Percentiles rank a stretch among this genome's conserved stretches.
phyloP scores from a whole-genome alignment of 2,329 filamentous ascomycete species.

The Paraphoma sp. region DNA sequence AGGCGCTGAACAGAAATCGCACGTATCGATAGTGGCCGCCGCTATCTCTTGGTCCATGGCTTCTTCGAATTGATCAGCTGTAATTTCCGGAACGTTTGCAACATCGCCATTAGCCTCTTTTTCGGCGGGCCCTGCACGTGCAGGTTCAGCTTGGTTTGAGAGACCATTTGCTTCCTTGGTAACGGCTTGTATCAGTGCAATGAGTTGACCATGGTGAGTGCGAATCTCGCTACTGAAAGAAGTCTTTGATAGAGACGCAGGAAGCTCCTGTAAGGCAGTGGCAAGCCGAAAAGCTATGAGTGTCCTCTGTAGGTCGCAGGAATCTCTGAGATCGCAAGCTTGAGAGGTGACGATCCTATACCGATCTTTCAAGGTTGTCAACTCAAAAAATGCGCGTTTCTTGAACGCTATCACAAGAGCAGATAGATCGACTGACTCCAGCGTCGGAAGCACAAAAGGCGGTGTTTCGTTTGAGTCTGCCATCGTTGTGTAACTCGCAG shows the following conservation, averaged over 20 bases:
- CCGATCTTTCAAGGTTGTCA: constrained; percentile 37
- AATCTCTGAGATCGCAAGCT: constrained; percentile 27
- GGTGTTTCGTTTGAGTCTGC: not conserved
- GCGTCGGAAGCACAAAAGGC: not conserved
- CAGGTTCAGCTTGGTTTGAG: not conserved
- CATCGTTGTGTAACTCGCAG: constrained; percentile 13
- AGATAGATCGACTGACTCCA: constrained; percentile 5
- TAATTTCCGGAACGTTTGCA: not conserved
- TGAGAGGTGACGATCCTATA: constrained; percentile 37
- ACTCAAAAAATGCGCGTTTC: constrained; percentile 27
- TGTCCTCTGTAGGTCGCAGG: constrained; percentile 24
- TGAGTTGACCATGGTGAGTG: constrained; percentile 24
- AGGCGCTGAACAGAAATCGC: constrained; percentile 58
- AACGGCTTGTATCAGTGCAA: constrained; percentile 25
- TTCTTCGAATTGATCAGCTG: not conserved
- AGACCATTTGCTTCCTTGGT: not conserved
- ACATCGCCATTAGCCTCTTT: not conserved
- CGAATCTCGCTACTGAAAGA: constrained; percentile 31
- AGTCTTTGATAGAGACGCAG: constrained; percentile 17
- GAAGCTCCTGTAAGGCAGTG: constrained; percentile 23
- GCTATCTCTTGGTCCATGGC: not conserved
- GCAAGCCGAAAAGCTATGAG: constrained; percentile 44
- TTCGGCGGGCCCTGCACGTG: not conserved
- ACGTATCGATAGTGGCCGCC: constrained; percentile 49
- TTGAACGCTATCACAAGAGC: constrained; percentile 28